Conservation (phyloP, 208 protist species). For the Crithidia mellificae region DNA sequence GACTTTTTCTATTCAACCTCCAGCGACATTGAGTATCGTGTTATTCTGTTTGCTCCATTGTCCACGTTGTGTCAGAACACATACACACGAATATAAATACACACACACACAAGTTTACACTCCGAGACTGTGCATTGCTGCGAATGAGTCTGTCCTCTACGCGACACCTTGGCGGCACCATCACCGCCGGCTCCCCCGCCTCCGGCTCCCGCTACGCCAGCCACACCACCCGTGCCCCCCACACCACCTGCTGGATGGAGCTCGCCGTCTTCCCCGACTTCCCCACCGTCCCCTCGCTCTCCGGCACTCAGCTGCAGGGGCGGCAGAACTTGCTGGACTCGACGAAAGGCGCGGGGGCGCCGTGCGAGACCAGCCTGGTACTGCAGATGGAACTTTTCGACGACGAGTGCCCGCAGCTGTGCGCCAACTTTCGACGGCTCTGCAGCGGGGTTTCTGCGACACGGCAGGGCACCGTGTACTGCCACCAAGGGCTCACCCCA, state of each 20-base stretch:
- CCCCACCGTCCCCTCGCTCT: constrained; percentile 67
- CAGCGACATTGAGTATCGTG: no score
- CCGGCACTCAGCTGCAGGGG: constrained; percentile 60
- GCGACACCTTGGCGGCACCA: constrained; percentile 52
- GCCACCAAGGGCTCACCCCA: constrained; percentile 61
- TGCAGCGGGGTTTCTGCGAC: constrained; percentile 50
- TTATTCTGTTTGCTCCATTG: no score
- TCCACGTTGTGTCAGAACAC: no score
- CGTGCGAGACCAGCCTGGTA: constrained; percentile 25
- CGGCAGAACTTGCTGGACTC: constrained; percentile 44
- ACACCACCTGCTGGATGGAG: constrained; percentile 72
- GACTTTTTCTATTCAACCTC: no score
- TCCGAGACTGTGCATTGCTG: neutral
- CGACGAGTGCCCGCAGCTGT: constrained; percentile 75
- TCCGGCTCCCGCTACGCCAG: constrained; percentile 67
- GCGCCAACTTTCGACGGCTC: constrained; percentile 76
- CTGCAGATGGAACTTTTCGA: constrained; percentile 85
- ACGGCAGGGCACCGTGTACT: constrained; percentile 54
- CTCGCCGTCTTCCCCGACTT: constrained; percentile 69
- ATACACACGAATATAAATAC: neutral
- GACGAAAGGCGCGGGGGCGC: constrained; percentile 48
- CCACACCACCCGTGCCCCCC: constrained; percentile 42
- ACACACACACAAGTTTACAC: constrained; percentile 4
- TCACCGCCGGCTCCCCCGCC: constrained; percentile 42
- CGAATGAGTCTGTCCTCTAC: constrained; percentile 39